These are phyloP conservation scores for Berkeleyomyces basicola DNA, from an alignment of 2,329 filamentous ascomycete genomes.

Conservation along the genomic window DNA sequence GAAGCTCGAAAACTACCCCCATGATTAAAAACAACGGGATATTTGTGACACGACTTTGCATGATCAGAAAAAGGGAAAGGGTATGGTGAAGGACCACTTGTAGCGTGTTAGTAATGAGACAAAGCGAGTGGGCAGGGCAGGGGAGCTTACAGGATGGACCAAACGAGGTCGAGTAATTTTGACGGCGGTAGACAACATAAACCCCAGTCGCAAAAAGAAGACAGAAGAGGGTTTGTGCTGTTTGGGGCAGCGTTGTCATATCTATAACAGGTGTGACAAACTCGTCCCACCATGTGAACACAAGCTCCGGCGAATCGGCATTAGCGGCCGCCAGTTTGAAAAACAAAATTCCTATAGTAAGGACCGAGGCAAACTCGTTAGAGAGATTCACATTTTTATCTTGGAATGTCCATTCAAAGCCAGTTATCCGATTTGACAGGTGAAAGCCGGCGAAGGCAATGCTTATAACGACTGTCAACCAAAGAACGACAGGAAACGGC, in stretches of 20 bases:
- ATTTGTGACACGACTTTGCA: constrained; percentile 72
- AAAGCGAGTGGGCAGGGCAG: constrained; percentile 14
- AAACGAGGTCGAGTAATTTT: constrained; percentile 17
- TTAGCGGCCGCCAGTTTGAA: constrained; percentile 87
- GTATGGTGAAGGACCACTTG: constrained; percentile 47
- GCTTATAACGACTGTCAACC: constrained; percentile 51
- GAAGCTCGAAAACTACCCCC: constrained; percentile 37
- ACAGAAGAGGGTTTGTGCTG: constrained; percentile 34
- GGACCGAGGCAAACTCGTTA: constrained; percentile 25
- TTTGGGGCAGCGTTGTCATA: constrained; percentile 29
- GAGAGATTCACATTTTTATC: constrained; percentile 19
- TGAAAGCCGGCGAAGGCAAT: constrained; percentile 42
- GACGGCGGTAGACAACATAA: constrained; percentile 26
- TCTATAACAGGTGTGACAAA: constrained; percentile 26
- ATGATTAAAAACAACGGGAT: constrained; percentile 72
- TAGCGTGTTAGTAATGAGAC: neutral
- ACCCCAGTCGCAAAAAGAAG: constrained; percentile 26
- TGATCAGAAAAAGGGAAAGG: constrained; percentile 63
- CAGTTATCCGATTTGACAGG: neutral
- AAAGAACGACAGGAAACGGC: constrained; percentile 49
- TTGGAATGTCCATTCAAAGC: constrained; percentile 18
- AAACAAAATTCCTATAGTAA: constrained; percentile 39
- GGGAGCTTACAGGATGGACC: constrained; percentile 4
- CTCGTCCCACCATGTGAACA: constrained; percentile 25
- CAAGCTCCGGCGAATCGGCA: constrained; percentile 73